A percentile compares a stretch with the other conserved stretches of the same genome.
These are phyloP conservation scores for Jamesozyma jinghongensis DNA, from an alignment of 805 yeast genomes.

Conservation along the genomic window DNA sequence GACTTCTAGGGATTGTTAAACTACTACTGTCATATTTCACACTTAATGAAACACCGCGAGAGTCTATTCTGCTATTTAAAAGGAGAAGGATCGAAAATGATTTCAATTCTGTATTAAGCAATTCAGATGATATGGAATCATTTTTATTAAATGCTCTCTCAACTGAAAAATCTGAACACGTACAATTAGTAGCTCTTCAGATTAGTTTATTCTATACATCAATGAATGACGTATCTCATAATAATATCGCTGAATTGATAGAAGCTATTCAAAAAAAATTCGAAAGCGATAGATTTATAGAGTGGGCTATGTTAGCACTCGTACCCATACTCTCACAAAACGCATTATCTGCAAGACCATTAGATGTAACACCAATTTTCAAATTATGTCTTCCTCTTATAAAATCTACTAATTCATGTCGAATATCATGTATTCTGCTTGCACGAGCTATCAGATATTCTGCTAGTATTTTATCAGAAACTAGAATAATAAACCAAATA, in stretches of 20 bases:
- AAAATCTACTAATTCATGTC: slow-evolving; percentile 16
- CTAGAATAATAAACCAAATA: slow-evolving; percentile 37
- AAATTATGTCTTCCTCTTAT: slow-evolving; percentile 30
- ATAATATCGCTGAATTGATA: slow-evolving; percentile 4
- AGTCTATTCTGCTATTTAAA: slow-evolving; percentile 14
- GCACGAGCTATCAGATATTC: slow-evolving; percentile 17
- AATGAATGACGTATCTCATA: slow-evolving; percentile 1
- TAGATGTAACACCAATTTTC: slow-evolving; percentile 17
- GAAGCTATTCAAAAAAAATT: slow-evolving; percentile 10
- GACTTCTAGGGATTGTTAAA: slow-evolving; percentile 10
- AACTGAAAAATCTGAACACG: background rate
- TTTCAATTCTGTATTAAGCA: slow-evolving; percentile 8
- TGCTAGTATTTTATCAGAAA: slow-evolving; percentile 26
- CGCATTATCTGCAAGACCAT: slow-evolving; percentile 4
- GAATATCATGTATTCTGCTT: slow-evolving; percentile 21
- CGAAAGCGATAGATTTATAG: slow-evolving; percentile 10
- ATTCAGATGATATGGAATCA: slow-evolving; percentile 9
- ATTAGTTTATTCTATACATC: slow-evolving; percentile 14
- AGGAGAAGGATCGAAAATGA: slow-evolving; percentile 12
- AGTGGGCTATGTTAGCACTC: slow-evolving; percentile 18
- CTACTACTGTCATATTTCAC: slow-evolving; percentile 13
- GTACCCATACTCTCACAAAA: slow-evolving; percentile 17
- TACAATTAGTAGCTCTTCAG: slow-evolving; percentile 15
- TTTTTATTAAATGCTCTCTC: slow-evolving; percentile 16
- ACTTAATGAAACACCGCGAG: background rate